Percentiles rank a stretch among this genome's conserved stretches.
Evolutionary conservation across 192 early-diverging fungal species (phyloP).

Genomic region (Glomus cerebriforme): DNA sequence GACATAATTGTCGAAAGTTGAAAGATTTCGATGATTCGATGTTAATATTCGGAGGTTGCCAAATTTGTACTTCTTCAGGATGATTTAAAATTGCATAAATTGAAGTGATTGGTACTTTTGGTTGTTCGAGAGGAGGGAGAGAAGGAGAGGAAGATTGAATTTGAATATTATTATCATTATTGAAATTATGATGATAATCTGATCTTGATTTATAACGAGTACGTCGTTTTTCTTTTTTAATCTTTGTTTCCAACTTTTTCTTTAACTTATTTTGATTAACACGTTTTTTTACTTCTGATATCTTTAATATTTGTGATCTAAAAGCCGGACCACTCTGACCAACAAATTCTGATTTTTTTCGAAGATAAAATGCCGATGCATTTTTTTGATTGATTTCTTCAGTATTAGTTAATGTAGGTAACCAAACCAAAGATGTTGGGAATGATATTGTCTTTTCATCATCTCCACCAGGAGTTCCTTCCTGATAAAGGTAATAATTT

Average conservation of each 20-base stretch:
- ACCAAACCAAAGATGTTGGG: slow-evolving; percentile 8
- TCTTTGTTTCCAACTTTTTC: not conserved
- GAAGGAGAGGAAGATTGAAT: too few relatives aligned
- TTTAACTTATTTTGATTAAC: not conserved
- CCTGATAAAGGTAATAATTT: not conserved
- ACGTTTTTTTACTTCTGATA: not conserved
- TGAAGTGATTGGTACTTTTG: too few relatives aligned
- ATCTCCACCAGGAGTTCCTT: not conserved
- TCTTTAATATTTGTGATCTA: slow-evolving; percentile 7
- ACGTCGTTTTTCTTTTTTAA: not conserved
- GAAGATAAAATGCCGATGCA: slow-evolving; percentile 17
- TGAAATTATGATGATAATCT: too few relatives aligned
- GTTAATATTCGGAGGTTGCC: too few relatives aligned
- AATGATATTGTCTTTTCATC: not conserved
- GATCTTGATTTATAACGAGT: not conserved
- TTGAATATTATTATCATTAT: too few relatives aligned
- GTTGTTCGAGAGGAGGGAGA: too few relatives aligned
- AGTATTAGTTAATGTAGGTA: not conserved
- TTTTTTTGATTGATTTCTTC: slow-evolving; percentile 18
- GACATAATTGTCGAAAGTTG: too few relatives aligned
- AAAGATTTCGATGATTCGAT: too few relatives aligned
- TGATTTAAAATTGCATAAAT: too few relatives aligned
- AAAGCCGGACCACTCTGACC: not conserved
- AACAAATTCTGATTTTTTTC: slow-evolving; percentile 10
- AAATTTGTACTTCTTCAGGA: too few relatives aligned